A percentile compares a stretch with the other conserved stretches of the same genome.
Evolutionary conservation across 2,329 filamentous ascomycete genomes (phyloP).

Genomic region (Diaporthe sp.): DNA sequence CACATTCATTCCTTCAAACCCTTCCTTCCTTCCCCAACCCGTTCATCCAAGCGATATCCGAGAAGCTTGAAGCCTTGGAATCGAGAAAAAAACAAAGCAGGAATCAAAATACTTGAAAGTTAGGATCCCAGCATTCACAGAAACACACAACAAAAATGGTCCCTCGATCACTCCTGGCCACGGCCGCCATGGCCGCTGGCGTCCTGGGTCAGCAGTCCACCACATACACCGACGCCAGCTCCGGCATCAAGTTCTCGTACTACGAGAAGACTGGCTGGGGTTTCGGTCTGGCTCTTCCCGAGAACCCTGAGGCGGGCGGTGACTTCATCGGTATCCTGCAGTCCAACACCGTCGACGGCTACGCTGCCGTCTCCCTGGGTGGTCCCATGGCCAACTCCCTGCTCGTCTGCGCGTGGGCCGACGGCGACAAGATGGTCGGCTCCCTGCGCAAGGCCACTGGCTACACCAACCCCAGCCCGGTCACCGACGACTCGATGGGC

Average conservation of each 20-base stretch:
- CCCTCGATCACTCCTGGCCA: constrained; percentile 30
- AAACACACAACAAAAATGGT: constrained; percentile 17
- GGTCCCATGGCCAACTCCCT: constrained; percentile 59
- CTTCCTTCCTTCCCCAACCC: constrained; percentile 4
- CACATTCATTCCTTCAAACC: constrained; percentile 35
- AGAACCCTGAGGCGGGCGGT: constrained; percentile 54
- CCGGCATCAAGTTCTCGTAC: constrained; percentile 40
- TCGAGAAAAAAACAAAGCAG: constrained; percentile 6
- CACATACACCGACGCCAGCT: constrained; percentile 37
- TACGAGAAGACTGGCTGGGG: constrained; percentile 39
- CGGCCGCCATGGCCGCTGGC: constrained; percentile 39
- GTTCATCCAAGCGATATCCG: constrained; percentile 33
- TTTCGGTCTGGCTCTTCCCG: constrained; percentile 65
- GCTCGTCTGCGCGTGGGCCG: constrained; percentile 60
- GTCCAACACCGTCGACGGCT: constrained; percentile 59
- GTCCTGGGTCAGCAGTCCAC: constrained; percentile 34
- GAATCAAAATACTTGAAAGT: neutral
- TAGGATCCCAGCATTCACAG: constrained; percentile 8
- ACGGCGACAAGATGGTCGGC: constrained; percentile 52
- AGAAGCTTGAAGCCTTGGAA: constrained; percentile 22
- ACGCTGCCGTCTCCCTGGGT: constrained; percentile 61
- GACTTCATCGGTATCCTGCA: constrained; percentile 69
- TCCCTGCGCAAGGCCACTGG: constrained; percentile 46
- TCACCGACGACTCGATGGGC: constrained; percentile 51
- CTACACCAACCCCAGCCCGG: constrained; percentile 57